These are phyloP conservation scores for Boletus hoseneyae DNA, from an alignment of 1,284 basidiomycete species.

Conservation along the genomic window DNA sequence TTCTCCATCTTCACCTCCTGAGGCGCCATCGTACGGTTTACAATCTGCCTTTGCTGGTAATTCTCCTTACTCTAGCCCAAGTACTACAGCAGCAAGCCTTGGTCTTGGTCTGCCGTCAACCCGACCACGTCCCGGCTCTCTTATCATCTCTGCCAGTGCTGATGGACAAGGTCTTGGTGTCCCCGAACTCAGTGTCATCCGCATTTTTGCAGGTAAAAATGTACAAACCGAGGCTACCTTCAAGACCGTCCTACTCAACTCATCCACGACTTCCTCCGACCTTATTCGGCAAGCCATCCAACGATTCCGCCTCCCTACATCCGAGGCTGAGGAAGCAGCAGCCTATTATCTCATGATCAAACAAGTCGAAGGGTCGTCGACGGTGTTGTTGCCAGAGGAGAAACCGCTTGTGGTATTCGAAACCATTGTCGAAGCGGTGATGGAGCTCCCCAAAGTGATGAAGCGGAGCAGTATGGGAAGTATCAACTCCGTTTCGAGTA, in stretches of 20 bases:
- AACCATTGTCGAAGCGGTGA: slow-evolving; percentile 71
- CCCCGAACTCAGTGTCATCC: slow-evolving; percentile 89
- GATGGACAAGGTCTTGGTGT: slow-evolving; percentile 63
- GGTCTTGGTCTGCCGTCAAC: slow-evolving; percentile 50
- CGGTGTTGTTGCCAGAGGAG: slow-evolving; percentile 67
- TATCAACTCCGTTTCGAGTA: slow-evolving; percentile 88
- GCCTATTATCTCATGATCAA: slow-evolving; percentile 93
- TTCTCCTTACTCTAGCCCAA: slow-evolving; percentile 42
- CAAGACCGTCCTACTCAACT: slow-evolving; percentile 93
- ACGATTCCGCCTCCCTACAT: slow-evolving; percentile 78
- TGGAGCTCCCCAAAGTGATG: slow-evolving; percentile 79
- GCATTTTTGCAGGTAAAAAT: slow-evolving; percentile 89
- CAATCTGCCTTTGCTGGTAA: slow-evolving; percentile 54
- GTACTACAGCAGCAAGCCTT: slow-evolving; percentile 34
- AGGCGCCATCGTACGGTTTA: slow-evolving; percentile 68
- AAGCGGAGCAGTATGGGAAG: slow-evolving; percentile 88
- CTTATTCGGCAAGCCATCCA: slow-evolving; percentile 91
- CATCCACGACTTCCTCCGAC: slow-evolving; percentile 79
- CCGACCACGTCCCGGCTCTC: slow-evolving; percentile 66
- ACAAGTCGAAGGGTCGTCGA: slow-evolving; percentile 82
- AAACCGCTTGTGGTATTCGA: slow-evolving; percentile 88
- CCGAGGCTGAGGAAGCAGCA: slow-evolving; percentile 47
- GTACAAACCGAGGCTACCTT: slow-evolving; percentile 93
- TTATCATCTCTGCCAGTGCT: slow-evolving; percentile 59
- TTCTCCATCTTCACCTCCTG: slow-evolving; percentile 72